Base-by-base conservation (phyloP, 2,329 filamentous ascomycete species). In the Colletotrichum melonis region DNA sequence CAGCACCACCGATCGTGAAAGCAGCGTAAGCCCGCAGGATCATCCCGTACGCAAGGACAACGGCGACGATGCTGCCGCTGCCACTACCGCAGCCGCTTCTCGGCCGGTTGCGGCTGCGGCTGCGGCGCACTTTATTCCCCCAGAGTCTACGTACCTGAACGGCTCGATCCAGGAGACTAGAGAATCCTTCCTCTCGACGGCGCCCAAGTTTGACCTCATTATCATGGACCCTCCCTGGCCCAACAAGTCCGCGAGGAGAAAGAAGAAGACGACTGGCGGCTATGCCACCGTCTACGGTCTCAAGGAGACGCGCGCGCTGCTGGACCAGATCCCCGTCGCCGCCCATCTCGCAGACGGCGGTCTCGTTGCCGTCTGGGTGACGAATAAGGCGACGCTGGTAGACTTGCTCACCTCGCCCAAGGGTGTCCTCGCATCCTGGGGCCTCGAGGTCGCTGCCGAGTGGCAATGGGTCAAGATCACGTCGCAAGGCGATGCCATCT, bases 401-500 rank as follows among this genome's bases (percentile, higher is more conserved):
- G 86, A 90, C 5, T 82, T 95, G 14, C 79, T 91, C 66, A 85
- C 82, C 0, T 84, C 85, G 0, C 84, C 86, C 0, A 76, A 76
- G 1, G 92, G 92, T 1, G 75, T 95, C 2, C 92, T 95, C 75
- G 86, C 88, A 7, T 81, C 85, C 42, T 95, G 92, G 92, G 92
- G 90, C 28, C 82, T 96, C 0, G 87, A 91, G 64, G 79, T 90
- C 12, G 85, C 90, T 0, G 89, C 92, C 62, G 92, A 95, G 79
- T 96, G 94, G 93, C 87, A 91, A 2, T 97, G 94, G 94, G 81
- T 95, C 62, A 97, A 97, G 80, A 87, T 93, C 12, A 94, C 94
- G 0, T 80, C 81, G 0, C 76, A 80, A 0, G 94, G 94, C 0
- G 90, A 93, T 79, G 91, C 93, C 0, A 85, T 95, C 32, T 89